Evolutionary conservation across 2,329 filamentous ascomycete genomes (phyloP), one percentile per base, ranked within the genome.

Genomic region (Pseudocercospora musae): DNA sequence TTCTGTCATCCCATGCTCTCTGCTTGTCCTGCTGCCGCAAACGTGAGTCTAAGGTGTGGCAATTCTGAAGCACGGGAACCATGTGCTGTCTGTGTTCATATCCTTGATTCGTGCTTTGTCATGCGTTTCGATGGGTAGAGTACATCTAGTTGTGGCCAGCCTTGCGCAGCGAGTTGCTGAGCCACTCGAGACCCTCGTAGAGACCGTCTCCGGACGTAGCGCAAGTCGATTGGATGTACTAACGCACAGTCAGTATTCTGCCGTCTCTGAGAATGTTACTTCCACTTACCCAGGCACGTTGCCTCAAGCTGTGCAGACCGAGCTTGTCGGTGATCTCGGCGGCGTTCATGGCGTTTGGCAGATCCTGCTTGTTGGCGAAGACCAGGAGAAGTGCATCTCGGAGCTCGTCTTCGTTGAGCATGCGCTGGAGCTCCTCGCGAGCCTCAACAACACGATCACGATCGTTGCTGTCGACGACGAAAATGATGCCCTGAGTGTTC

Each of bases 281-380:
- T 94, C 98, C 95, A 71, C 92, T 79, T 93, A 99, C 95, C 95
- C 95, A 99, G 76, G 92, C 90, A 80, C 95, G 93, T 85, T 96
- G 92, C 87, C 92, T 92, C 87, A 99, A 86, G 84, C 91, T 96
- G 89, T 98, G 94, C 76, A 99, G 92, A 78, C 95, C 95, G 81
- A 99, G 92, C 89, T 98, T 97, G 85, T 99, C 94, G 81, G 95
- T 99, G 81, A 99, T 98, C 85, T 99, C 95, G 77, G 95, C 94
- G 76, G 95, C 94, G 83, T 96, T 97, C 95, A 98, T 98, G 81
- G 95, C 95, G 78, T 98, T 98, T 62, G 52, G 52, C 52, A 54
- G 52, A 93, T 99, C 95, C 86, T 99, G 95, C 87, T 99, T 99
- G 89, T 99, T 99, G 82, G 95, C 95, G 77, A 99, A 99, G 75